These are phyloP conservation scores for Salix brachista DNA, from an alignment of 345 rosid species.

Conservation along the genomic window DNA sequence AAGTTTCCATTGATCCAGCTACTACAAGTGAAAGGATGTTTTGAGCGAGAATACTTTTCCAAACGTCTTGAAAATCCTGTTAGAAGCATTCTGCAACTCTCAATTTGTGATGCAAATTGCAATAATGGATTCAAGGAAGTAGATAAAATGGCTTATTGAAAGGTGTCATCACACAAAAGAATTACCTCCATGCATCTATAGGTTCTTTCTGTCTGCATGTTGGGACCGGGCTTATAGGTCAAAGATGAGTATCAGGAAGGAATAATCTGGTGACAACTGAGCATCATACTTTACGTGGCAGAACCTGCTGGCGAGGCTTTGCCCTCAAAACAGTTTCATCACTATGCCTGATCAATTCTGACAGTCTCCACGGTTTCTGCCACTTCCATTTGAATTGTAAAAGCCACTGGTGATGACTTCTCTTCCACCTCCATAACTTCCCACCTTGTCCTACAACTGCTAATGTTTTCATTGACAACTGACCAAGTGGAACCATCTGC, in stretches of 20 bases:
- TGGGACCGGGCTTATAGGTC: constrained; percentile 26
- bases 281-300: constrained; percentile 33
- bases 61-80: background rate
- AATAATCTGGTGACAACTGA: constrained; percentile 12
- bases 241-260: constrained; percentile 25
- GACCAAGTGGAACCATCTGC: constrained; percentile 93
- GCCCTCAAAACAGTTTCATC: constrained; percentile 71
- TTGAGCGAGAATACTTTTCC: background rate
- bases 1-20: background rate
- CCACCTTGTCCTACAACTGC: constrained; percentile 71
- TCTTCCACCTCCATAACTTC: constrained; percentile 99
- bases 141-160: background rate
- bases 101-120: background rate
- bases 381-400: constrained; percentile 98
- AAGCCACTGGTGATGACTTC: constrained; percentile 98
- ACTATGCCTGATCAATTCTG: constrained; percentile 86
- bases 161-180: background rate
- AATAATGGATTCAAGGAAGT: background rate
- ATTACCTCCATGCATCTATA: constrained; percentile 39
- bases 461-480: constrained; percentile 63
- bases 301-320: constrained; percentile 58
- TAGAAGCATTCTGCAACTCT: background rate
- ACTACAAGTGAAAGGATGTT: background rate
- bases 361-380: constrained; percentile 99
- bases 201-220: constrained; percentile 19